Percentiles rank a stretch among this genome's conserved stretches.
These are phyloP conservation scores for Cystobasidium sp. DNA, from an alignment of 1,284 basidiomycete genomes.

Conservation along the genomic window DNA sequence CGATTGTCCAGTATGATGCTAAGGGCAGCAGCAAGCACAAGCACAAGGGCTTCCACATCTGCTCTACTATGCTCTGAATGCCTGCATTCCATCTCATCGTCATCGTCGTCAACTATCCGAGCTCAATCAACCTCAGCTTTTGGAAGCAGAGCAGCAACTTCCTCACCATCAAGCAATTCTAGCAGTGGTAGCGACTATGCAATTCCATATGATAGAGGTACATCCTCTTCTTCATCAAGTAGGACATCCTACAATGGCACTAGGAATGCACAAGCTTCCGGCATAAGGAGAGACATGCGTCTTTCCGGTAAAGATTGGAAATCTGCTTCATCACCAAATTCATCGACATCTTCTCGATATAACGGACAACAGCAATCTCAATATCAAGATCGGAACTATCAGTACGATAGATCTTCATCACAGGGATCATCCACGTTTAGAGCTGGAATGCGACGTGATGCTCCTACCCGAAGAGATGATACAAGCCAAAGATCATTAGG, in stretches of 20 bases:
- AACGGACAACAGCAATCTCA: background rate
- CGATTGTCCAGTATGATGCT: background rate
- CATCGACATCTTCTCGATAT: background rate
- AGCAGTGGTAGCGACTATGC: background rate
- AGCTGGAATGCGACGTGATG: conserved; percentile 16
- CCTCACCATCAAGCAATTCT: background rate
- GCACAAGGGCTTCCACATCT: background rate
- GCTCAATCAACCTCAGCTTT: conserved; percentile 4
- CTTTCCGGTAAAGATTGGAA: conserved; percentile 16
- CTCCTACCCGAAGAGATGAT: background rate
- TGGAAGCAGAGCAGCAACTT: conserved; percentile 7
- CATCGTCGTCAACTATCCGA: background rate
- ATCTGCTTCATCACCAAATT: conserved; percentile 8
- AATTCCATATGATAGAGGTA: too few relatives aligned
- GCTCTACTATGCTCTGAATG: conserved; percentile 1
- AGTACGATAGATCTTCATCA: too few relatives aligned
- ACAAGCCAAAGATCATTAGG: conserved; percentile 6
- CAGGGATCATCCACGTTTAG: background rate
- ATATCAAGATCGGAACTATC: background rate
- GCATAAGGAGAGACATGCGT: background rate
- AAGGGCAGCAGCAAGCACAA: background rate
- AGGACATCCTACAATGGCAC: too few relatives aligned
- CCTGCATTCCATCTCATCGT: background rate
- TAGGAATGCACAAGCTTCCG: too few relatives aligned
- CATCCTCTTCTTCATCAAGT: too few relatives aligned